A percentile compares a stretch with the other conserved stretches of the same genome.
These are phyloP conservation scores for Collybia mongolica DNA, from an alignment of 768 basidiomycete species.

Conservation along the genomic window DNA sequence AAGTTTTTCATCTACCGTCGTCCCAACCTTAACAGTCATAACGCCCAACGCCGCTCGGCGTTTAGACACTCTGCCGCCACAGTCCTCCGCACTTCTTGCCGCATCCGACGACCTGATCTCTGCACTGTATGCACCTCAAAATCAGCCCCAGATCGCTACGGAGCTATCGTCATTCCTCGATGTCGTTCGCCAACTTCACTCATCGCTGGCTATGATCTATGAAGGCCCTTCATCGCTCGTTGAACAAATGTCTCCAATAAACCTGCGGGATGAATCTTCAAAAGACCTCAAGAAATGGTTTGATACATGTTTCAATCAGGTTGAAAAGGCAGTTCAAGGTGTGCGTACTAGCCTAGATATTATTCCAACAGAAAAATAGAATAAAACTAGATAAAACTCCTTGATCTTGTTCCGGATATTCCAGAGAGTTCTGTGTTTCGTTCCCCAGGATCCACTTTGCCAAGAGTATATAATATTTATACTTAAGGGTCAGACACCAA, in stretches of 20 bases:
- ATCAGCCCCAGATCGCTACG: conserved; percentile 35
- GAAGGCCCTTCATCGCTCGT: conserved; percentile 21
- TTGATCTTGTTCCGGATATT: too few relatives aligned
- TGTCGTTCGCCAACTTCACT: conserved; percentile 35
- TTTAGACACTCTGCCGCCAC: conserved; percentile 50
- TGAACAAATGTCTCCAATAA: conserved; percentile 26
- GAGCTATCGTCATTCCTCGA: conserved; percentile 37
- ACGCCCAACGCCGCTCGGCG: conserved; percentile 18
- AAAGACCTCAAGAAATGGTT: conserved; percentile 58
- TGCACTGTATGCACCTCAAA: conserved; percentile 66
- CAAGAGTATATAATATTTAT: too few relatives aligned
- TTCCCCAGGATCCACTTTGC: too few relatives aligned
- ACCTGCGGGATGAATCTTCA: conserved; percentile 14
- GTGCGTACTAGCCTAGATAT: conserved; percentile 23
- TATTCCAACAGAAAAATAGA: background rate
- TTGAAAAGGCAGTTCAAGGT: conserved; percentile 40
- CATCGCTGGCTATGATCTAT: conserved; percentile 20
- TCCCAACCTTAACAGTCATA: conserved; percentile 11
- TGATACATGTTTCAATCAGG: conserved; percentile 61
- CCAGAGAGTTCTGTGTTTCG: too few relatives aligned
- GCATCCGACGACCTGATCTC: conserved; percentile 67
- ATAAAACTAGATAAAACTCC: too few relatives aligned
- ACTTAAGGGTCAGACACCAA: too few relatives aligned
- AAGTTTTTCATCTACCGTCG: conserved; percentile 41
- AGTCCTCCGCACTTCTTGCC: conserved; percentile 51